Evolutionary conservation across 2,329 filamentous ascomycete species (phyloP).

Genomic region (Fusarium udum): DNA sequence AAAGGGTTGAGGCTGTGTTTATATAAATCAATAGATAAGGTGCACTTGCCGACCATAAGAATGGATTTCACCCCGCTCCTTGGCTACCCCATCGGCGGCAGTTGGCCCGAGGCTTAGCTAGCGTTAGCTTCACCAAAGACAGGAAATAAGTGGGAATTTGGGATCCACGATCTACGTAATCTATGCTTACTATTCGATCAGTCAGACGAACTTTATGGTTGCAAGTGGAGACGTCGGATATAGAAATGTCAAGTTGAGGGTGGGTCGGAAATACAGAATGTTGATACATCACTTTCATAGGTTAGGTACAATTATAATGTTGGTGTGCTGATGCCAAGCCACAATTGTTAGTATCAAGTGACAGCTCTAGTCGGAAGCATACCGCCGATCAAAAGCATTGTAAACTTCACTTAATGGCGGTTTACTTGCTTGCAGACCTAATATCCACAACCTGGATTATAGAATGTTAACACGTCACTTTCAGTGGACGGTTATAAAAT

Average conservation of each 20-base stretch:
- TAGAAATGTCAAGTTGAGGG: neutral
- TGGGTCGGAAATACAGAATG: neutral
- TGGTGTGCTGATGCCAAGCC: neutral
- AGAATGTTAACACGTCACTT: neutral
- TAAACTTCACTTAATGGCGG: neutral
- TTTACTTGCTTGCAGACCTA: neutral
- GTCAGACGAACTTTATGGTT: conserved; percentile 10
- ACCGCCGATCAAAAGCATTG: neutral
- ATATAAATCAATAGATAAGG: neutral
- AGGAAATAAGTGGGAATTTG: neutral
- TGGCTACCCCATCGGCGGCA: neutral
- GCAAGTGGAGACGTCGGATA: neutral
- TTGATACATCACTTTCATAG: neutral
- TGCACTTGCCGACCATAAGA: neutral
- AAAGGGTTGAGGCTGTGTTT: neutral
- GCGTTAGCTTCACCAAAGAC: neutral
- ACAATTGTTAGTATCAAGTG: neutral
- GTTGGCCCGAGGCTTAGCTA: neutral
- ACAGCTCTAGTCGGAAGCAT: neutral
- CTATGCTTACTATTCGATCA: conserved; percentile 22
- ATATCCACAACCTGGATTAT: neutral
- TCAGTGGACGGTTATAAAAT: too few relatives aligned
- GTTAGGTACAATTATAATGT: neutral
- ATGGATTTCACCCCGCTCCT: neutral
- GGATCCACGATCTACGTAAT: neutral